A percentile compares a stretch with the other conserved stretches of the same genome.
These are phyloP conservation scores for Solanum hybrid DNA, from an alignment of 305 asterid genomes.

Conservation along the genomic window DNA sequence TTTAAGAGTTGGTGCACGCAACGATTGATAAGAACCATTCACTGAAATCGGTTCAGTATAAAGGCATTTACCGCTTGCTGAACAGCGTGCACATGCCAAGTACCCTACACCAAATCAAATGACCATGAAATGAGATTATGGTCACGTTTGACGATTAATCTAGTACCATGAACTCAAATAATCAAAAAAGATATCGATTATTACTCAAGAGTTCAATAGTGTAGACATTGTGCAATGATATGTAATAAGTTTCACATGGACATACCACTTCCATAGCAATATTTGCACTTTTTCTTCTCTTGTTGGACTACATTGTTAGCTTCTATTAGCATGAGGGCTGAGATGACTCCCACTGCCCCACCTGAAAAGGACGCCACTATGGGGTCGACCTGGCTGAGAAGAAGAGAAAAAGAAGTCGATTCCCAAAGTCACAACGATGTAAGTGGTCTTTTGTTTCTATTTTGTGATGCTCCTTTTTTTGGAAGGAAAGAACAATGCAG, in stretches of 20 bases:
- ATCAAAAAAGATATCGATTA: not conserved
- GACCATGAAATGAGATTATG: not conserved
- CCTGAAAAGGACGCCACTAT: constrained; percentile 92
- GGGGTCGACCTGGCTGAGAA: constrained; percentile 82
- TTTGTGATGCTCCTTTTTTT: not conserved
- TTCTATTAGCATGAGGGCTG: constrained; percentile 77
- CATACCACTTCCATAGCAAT: constrained; percentile 83
- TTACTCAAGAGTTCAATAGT: not conserved
- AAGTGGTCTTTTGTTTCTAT: not conserved
- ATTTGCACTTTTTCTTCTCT: constrained; percentile 85
- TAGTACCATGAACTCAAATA: not conserved
- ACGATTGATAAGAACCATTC: constrained; percentile 30
- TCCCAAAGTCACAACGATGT: not conserved
- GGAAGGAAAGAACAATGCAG: not conserved
- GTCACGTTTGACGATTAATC: not conserved
- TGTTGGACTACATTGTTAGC: constrained; percentile 77
- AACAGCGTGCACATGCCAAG: constrained; percentile 87
- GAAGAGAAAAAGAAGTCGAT: not conserved
- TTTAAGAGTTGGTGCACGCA: constrained; percentile 47
- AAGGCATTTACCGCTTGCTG: constrained; percentile 71
- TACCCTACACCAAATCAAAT: constrained; percentile 39
- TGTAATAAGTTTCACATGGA: not conserved
- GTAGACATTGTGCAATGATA: not conserved
- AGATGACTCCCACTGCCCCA: constrained; percentile 86
- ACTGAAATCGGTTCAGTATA: constrained; percentile 43